Evolutionary conservation across 768 basidiomycete species (phyloP), one percentile per base, ranked within the genome.

Genomic region (Porphyrellus cyaneotinctus): DNA sequence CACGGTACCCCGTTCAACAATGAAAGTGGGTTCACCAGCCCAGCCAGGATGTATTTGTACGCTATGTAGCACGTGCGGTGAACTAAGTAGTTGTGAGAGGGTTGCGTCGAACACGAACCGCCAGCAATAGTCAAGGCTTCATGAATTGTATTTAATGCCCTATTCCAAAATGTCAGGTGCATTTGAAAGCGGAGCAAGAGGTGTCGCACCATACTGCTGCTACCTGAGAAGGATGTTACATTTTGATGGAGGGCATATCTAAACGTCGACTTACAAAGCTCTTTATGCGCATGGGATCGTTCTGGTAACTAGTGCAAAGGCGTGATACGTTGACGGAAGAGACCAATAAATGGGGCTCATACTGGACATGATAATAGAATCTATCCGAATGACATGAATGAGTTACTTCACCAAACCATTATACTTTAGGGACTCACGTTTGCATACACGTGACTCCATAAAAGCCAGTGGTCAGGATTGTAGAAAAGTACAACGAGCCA

Each of bases 341-440:
- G 4, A 6, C 3, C 2, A 7, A 12, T 8, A 28, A 26, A 15
- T 6, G 2, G 32, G 13, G 12, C 2, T 2, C 55, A 3, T 23
- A 61, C 59, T 50, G 48, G 4, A 47, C n/a, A 24, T 24, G 58
- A 35, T 59, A 59, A 6, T 45, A 47, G 37, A 54, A 58, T 33
- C 58, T 59, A 26, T 15, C 9, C 18, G 5, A 10, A 15, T 20
- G 44, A 6, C 12, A 11, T 26, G 10, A 32, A 17, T 30, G 18
- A 15, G 22, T n/a, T 10, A 2, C 17, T 38, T 26, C 8, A 15
- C 9, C 22, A 8, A 28, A 28, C 9, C 26, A 28, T 28, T 28
- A 28, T 5, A 28, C 26, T 9, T 9, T 28, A 5, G 26, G 26
- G 5, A 28, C 26, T 28, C 26, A 28, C 26, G 26, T 28, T 28